phyloP scores from a whole-genome alignment of 345 rosid species.

The Acer saccharum region DNA sequence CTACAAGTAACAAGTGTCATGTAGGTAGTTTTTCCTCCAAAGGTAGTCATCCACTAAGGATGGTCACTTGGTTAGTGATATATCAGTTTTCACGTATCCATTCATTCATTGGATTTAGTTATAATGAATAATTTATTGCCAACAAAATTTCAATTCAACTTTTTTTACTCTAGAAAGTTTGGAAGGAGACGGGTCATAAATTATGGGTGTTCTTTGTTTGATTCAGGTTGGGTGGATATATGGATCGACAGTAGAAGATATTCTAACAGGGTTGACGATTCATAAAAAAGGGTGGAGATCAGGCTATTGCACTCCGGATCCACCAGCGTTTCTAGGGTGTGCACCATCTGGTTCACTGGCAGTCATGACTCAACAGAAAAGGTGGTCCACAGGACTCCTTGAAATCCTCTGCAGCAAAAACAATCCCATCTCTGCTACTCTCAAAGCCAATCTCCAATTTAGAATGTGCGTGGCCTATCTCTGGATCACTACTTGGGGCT shows the following conservation, averaged over 20 bases:
- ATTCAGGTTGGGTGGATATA: constrained; percentile 65
- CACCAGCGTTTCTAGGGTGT: constrained; percentile 66
- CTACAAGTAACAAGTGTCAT: no score
- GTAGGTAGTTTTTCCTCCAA: no score
- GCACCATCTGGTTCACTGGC: constrained; percentile 42
- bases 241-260: constrained; percentile 60
- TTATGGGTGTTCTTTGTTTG: no score
- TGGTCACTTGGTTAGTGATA: no score
- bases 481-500: constrained; percentile 29
- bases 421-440: constrained; percentile 37
- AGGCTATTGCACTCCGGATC: constrained; percentile 26
- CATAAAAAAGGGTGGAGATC: constrained; percentile 64
- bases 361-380: constrained; percentile 50
- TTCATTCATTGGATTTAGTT: no score
- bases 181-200: no score
- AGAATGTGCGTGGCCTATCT: constrained; percentile 54
- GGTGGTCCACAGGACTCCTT: constrained; percentile 71
- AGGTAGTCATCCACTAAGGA: no score
- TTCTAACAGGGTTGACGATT: constrained; percentile 51
- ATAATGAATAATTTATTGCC: no score
- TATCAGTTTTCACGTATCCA: no score
- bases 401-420: constrained; percentile 45
- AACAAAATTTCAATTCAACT: no score
- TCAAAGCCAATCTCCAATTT: constrained; percentile 39
- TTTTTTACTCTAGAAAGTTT: no score